Percentiles rank a stretch among this genome's conserved stretches.
These are phyloP conservation scores for Aureobasidium sp. DNA, from an alignment of 2,329 filamentous ascomycete genomes.

Conservation along the genomic window DNA sequence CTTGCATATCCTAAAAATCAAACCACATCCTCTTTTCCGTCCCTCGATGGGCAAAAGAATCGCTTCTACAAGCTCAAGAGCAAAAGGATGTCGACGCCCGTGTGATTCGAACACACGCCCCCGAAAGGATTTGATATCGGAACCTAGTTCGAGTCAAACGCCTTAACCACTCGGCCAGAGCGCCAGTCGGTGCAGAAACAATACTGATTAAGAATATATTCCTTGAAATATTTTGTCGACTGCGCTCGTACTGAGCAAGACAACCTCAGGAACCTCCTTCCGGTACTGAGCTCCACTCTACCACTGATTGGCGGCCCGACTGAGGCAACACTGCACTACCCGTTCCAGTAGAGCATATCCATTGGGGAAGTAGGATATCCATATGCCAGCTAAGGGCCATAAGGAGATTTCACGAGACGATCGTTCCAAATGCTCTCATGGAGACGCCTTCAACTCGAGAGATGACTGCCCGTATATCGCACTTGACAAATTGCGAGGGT, in stretches of 20 bases:
- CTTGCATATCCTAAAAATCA: background rate
- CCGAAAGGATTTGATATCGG: conserved; percentile 11
- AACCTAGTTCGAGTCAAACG: conserved; percentile 9
- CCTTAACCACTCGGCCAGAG: conserved; percentile 15
- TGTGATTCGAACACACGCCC: conserved; percentile 8
- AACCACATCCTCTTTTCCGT: background rate
- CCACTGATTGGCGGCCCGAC: no score
- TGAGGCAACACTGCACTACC: no score
- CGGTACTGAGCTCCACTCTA: no score
- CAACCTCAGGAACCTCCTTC: no score
- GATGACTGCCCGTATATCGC: background rate
- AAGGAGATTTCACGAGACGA: background rate
- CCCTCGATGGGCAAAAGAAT: background rate
- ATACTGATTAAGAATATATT: no score
- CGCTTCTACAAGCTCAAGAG: background rate
- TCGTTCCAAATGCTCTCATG: background rate
- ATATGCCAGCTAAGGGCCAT: background rate
- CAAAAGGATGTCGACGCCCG: conserved; percentile 4
- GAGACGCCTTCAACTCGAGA: background rate
- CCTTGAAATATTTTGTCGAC: no score
- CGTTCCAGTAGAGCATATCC: no score
- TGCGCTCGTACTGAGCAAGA: no score
- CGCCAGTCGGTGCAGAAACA: background rate
- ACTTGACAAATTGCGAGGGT: background rate
- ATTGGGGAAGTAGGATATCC: background rate